These are phyloP conservation scores for Verbena officinalis DNA, from an alignment of 257 asterid genomes.

Conservation along the genomic window DNA sequence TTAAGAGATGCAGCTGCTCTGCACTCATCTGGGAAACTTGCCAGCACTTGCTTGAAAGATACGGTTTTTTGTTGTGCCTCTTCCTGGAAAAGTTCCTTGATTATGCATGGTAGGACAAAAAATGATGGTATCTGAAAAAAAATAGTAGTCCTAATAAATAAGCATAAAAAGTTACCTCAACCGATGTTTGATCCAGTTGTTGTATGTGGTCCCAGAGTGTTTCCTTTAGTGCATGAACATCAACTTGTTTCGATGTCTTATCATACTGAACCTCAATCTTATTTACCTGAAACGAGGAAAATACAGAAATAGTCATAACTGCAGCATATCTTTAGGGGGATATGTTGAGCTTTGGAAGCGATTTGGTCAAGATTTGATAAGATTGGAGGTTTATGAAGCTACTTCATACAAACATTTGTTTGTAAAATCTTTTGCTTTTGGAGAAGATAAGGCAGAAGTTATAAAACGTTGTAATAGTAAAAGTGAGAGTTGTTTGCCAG, in stretches of 20 bases:
- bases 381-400: slow-evolving; percentile 3
- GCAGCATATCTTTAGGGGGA: not conserved
- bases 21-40: slow-evolving; percentile 65
- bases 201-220: slow-evolving; percentile 80
- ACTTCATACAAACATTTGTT: not conserved
- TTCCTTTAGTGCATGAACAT: slow-evolving; percentile 89
- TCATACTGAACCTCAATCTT: slow-evolving; percentile 88
- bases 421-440: no score
- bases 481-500: no score
- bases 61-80: slow-evolving; percentile 34
- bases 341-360: no score
- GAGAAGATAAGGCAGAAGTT: no score
- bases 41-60: slow-evolving; percentile 74
- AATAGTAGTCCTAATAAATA: not conserved
- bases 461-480: no score
- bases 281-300: slow-evolving; percentile 54
- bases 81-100: slow-evolving; percentile 34
- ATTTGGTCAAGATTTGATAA: no score
- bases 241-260: slow-evolving; percentile 89
- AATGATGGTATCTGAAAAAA: not conserved
- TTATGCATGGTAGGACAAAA: not conserved
- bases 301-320: slow-evolving; percentile 10
- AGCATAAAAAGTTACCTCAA: slow-evolving; percentile 48
- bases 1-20: slow-evolving; percentile 58
- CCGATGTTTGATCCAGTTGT: slow-evolving; percentile 37